Base-by-base conservation (phyloP, 352 stramenopile species). In the Hyphochytrium catenoides region DNA sequence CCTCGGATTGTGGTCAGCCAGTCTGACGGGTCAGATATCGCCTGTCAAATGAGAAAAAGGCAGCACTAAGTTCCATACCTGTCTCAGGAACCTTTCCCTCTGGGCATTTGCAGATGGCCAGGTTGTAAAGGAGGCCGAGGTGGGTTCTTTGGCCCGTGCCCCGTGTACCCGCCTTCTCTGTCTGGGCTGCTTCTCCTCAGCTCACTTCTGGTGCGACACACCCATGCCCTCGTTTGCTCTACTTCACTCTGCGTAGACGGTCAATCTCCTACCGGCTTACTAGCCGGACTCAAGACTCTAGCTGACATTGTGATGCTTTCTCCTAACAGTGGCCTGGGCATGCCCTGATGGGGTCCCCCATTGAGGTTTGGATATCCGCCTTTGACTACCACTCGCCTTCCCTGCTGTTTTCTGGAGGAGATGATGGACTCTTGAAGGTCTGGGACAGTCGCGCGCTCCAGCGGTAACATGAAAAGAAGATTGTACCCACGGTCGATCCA, bases 311-410 rank as follows among this genome's bases (percentile, higher is more conserved):
- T 18, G 15, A 38, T 47, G 32, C 20, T 44, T 21, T 36, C 18
- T 21, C 17, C 19, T 11, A 33, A 14, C 30, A 79, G 66, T 83
- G 69, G 69, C 38, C 47, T 15, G 69, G 56, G 1, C 69, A 83
- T 31, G 51, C 74, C 39, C 49, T 83, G 20, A 76, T 61, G 28
- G 69, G 64, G 6, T 58, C 57, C 26, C 58, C 64, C 6, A 83
- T 83, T 39, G 69, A 83, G 39, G 59, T 60, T 15, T 83, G 69
- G 69, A 81, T 81, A 46, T 45, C 48, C n/a, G 66, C 62, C 20
- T 81, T 76, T 42, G 58, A 77, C 48, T 68, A 57, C 48, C 62
- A 78, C 46, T 43, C 74, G 48, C 48, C 62, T 8, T 73, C 74
- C 43, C 48, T 75, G 24, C 39, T 83, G 29, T 76, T 74, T 47